Conservation (phyloP, 495 filamentous ascomycete species). For the Penicillium tannophilum region DNA sequence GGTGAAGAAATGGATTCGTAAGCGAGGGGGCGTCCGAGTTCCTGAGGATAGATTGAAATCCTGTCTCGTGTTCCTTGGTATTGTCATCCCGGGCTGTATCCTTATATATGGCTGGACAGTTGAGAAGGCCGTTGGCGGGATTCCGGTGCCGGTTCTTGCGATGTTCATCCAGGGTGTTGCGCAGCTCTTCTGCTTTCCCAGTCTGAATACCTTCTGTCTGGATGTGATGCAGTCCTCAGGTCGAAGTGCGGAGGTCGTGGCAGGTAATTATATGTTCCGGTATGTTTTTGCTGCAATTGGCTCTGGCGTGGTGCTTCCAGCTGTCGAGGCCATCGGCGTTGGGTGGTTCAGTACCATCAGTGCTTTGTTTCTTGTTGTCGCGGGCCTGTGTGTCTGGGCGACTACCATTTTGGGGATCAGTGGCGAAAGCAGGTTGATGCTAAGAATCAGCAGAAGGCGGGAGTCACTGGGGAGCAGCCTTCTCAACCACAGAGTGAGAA, state of each 20-base stretch:
- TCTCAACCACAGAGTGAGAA: slow-evolving; percentile 11
- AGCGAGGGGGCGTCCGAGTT: slow-evolving; percentile 58
- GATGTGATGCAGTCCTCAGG: slow-evolving; percentile 67
- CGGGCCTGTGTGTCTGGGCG: slow-evolving; percentile 46
- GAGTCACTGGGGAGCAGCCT: background rate
- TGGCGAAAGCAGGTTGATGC: slow-evolving; percentile 58
- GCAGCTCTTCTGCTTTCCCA: slow-evolving; percentile 73
- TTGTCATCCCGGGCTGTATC: slow-evolving; percentile 65
- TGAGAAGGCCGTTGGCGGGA: slow-evolving; percentile 64
- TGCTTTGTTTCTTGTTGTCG: slow-evolving; percentile 54
- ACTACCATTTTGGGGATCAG: slow-evolving; percentile 52
- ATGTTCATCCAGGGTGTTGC: slow-evolving; percentile 74
- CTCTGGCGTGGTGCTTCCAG: slow-evolving; percentile 66
- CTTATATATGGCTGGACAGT: slow-evolving; percentile 74
- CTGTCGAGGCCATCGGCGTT: slow-evolving; percentile 66
- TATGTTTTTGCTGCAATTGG: slow-evolving; percentile 69
- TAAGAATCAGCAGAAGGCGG: slow-evolving; percentile 27
- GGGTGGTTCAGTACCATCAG: slow-evolving; percentile 65
- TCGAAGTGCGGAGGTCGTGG: slow-evolving; percentile 66
- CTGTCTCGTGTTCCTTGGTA: slow-evolving; percentile 59
- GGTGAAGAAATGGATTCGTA: slow-evolving; percentile 63
- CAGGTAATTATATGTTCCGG: slow-evolving; percentile 71
- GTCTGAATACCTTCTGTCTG: slow-evolving; percentile 73
- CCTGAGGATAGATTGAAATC: slow-evolving; percentile 70
- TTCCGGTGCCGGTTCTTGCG: slow-evolving; percentile 66